Evolutionary conservation across 2,329 filamentous ascomycete species (phyloP).

Genomic region (Cladosporium sphaerospermum): DNA sequence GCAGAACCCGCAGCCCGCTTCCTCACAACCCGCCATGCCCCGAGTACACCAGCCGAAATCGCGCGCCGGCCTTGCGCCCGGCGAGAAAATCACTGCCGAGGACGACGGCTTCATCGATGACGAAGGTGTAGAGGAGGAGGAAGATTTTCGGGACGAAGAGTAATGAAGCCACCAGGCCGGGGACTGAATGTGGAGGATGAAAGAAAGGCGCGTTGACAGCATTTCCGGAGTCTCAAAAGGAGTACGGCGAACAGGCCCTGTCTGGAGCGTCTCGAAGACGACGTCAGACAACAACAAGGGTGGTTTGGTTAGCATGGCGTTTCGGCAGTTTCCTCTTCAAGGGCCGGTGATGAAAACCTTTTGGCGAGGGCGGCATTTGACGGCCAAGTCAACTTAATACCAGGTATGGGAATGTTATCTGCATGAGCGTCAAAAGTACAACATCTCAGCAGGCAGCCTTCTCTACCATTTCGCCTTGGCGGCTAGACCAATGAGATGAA

Average conservation of each 20-base stretch:
- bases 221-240: no score
- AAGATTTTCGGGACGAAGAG: constrained; percentile 27
- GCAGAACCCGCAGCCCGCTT: constrained; percentile 37
- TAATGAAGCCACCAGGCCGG: not conserved
- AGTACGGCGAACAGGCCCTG: no score
- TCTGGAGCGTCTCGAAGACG: not conserved
- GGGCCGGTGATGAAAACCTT: no score
- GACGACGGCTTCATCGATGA: constrained; percentile 33
- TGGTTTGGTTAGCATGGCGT: constrained; percentile 8
- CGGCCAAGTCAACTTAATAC: no score
- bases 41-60: constrained; percentile 7
- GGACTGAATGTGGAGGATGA: not conserved
- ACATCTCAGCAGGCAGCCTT: no score
- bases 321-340: not conserved
- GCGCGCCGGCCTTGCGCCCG: constrained; percentile 20
- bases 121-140: constrained; percentile 29
- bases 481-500: no score
- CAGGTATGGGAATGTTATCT: no score
- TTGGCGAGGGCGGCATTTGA: no score
- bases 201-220: not conserved
- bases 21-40: constrained; percentile 7
- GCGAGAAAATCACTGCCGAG: constrained; percentile 27
- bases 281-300: not conserved
- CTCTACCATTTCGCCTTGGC: no score
- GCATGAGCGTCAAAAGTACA: no score